These are phyloP conservation scores for Annulohypoxylon nitens DNA, from an alignment of 495 filamentous ascomycete genomes.

Conservation along the genomic window DNA sequence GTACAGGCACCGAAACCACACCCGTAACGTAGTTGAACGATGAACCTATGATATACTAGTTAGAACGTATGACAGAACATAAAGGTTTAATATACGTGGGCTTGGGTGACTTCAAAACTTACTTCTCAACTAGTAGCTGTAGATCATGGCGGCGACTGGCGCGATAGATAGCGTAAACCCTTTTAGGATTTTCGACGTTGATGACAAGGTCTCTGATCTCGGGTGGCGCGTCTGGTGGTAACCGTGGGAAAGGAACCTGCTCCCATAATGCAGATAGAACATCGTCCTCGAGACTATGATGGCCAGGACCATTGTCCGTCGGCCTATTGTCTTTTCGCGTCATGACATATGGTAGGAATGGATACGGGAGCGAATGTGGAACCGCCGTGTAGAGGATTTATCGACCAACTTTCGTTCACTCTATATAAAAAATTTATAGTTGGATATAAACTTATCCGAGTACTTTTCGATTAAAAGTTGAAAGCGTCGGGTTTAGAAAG, in stretches of 20 bases:
- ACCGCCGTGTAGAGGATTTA: neutral
- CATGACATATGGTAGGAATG: conserved; percentile 61
- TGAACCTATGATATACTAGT: conserved; percentile 70
- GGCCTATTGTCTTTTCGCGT: conserved; percentile 63
- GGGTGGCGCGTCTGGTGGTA: conserved; percentile 65
- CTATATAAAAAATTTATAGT: neutral
- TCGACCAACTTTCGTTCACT: neutral
- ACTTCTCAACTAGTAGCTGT: conserved; percentile 68
- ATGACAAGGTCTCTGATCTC: conserved; percentile 64
- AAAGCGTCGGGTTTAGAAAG: neutral
- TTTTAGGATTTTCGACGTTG: conserved; percentile 65
- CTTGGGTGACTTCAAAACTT: conserved; percentile 37
- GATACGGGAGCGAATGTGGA: conserved; percentile 20
- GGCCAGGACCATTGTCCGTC: conserved; percentile 52
- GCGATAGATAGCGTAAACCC: conserved; percentile 64
- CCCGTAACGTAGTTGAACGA: conserved; percentile 85
- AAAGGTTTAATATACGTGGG: neutral
- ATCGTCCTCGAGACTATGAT: conserved; percentile 42
- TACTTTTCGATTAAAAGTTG: neutral
- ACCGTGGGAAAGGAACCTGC: conserved; percentile 62
- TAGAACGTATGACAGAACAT: neutral
- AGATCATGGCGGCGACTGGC: conserved; percentile 66
- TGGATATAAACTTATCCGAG: neutral
- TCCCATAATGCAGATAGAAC: conserved; percentile 65
- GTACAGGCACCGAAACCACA: conserved; percentile 77